Evolutionary conservation across 192 early-diverging fungal species (phyloP).

Genomic region (Mortierella alpina): DNA sequence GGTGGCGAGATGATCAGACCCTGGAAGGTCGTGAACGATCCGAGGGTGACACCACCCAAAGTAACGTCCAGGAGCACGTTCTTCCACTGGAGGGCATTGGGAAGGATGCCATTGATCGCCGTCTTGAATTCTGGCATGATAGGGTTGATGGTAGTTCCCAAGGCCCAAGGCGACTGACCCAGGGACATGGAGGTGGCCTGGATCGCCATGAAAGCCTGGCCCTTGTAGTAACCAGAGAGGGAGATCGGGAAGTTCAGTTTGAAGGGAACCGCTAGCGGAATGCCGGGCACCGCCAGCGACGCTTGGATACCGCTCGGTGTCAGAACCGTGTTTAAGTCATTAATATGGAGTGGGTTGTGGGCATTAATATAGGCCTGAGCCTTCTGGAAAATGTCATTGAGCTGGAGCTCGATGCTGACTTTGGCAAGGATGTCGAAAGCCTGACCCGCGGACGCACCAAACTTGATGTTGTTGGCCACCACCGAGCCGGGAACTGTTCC

Average conservation of each 20-base stretch:
- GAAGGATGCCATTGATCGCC: conserved; percentile 30
- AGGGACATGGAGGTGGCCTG: conserved; percentile 30
- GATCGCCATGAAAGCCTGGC: conserved; percentile 17
- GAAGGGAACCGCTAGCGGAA: conserved; percentile 23
- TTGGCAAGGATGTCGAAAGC: conserved; percentile 38
- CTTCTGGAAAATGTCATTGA: conserved; percentile 38
- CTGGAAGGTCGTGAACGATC: conserved; percentile 16
- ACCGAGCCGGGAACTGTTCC: conserved; percentile 27
- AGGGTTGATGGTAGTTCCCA: conserved; percentile 17
- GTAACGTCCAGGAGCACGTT: conserved; percentile 41
- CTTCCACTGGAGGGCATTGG: conserved; percentile 32
- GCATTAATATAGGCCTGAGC: conserved; percentile 42
- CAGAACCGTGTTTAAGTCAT: conserved; percentile 42
- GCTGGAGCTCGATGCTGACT: conserved; percentile 23
- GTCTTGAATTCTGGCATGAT: conserved; percentile 15
- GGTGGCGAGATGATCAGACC: conserved; percentile 32
- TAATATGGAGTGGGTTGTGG: conserved; percentile 37
- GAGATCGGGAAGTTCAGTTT: conserved; percentile 44
- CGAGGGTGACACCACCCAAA: conserved; percentile 19
- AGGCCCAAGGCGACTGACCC: conserved; percentile 27
- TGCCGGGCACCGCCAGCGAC: conserved; percentile 24
- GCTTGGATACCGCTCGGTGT: conserved; percentile 37
- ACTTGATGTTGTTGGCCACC: conserved; percentile 26
- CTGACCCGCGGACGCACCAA: conserved; percentile 38
- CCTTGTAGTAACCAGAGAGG: conserved; percentile 24